These are phyloP conservation scores for Lepidium didymum DNA, from an alignment of 345 rosid species.

Conservation along the genomic window DNA sequence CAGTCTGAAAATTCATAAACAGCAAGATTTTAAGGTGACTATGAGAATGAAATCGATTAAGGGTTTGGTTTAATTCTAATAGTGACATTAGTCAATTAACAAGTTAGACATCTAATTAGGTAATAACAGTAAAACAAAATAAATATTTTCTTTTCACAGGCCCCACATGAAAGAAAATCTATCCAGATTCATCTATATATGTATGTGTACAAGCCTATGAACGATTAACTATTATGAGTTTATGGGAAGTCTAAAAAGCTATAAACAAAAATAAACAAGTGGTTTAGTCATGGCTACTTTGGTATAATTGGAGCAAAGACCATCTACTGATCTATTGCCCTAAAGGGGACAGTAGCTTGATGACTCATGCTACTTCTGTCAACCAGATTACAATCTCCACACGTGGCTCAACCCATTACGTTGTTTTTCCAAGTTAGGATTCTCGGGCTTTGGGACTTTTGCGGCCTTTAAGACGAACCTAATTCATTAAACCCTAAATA, in stretches of 20 bases:
- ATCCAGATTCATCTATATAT: neutral
- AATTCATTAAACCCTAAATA: neutral
- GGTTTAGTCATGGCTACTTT: neutral
- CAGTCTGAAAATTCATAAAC: too few species aligned
- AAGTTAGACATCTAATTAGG: too few species aligned
- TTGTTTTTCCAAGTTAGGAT: slow-evolving; percentile 17
- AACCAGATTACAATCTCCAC: slow-evolving; percentile 7
- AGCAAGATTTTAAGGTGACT: too few species aligned
- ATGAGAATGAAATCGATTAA: too few species aligned
- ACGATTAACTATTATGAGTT: neutral
- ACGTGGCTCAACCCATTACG: slow-evolving; percentile 2
- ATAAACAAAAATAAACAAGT: neutral
- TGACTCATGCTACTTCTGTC: slow-evolving; percentile 14
- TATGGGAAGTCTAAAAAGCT: neutral
- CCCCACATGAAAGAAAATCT: too few species aligned
- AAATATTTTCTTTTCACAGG: too few species aligned
- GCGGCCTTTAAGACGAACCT: slow-evolving; percentile 7
- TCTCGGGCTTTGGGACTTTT: slow-evolving; percentile 5
- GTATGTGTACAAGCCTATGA: neutral
- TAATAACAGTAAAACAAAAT: too few species aligned
- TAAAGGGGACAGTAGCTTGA: slow-evolving; percentile 3
- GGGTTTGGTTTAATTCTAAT: too few species aligned
- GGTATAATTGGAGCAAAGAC: slow-evolving; percentile 12
- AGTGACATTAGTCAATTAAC: too few species aligned
- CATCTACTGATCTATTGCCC: neutral